phyloP scores from a whole-genome alignment of 169 alveolate genomes.

The Plasmodium inui region DNA sequence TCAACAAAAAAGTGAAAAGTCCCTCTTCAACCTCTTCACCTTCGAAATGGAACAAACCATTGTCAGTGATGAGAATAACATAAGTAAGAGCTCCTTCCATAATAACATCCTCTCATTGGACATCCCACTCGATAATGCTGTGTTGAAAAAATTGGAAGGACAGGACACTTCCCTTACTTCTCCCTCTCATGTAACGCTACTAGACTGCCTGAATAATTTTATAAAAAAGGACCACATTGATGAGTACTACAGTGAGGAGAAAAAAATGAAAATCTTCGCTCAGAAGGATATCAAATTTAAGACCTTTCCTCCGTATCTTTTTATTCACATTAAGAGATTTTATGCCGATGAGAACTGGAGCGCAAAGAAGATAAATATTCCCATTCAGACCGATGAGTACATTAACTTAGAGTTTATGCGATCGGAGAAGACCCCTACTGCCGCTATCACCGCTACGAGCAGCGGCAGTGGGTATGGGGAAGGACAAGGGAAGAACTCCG shows the following conservation, averaged over 20 bases:
- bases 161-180: not conserved
- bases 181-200: not conserved
- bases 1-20: not conserved
- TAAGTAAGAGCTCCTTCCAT: constrained; percentile 61
- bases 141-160: constrained; percentile 17
- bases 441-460: not conserved
- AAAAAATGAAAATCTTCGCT: constrained; percentile 24
- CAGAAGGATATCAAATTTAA: constrained; percentile 76
- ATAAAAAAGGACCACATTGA: constrained; percentile 40
- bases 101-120: constrained; percentile 44
- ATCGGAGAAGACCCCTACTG: not conserved
- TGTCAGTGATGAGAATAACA: not conserved
- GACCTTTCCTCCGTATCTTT: constrained; percentile 80
- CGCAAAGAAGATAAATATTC: constrained; percentile 79
- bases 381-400: constrained; percentile 76
- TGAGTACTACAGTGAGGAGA: constrained; percentile 39
- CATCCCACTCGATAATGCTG: constrained; percentile 25
- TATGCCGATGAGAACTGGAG: constrained; percentile 79
- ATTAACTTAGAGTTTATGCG: constrained; percentile 49
- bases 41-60: constrained; percentile 66
- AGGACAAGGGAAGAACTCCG: not conserved
- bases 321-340: constrained; percentile 83
- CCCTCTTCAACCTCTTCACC: constrained; percentile 45
- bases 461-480: not conserved
- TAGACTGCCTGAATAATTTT: constrained; percentile 51